These are phyloP conservation scores for Singerocomus rubriflavus DNA, from an alignment of 1,284 basidiomycete species.

Conservation along the genomic window DNA sequence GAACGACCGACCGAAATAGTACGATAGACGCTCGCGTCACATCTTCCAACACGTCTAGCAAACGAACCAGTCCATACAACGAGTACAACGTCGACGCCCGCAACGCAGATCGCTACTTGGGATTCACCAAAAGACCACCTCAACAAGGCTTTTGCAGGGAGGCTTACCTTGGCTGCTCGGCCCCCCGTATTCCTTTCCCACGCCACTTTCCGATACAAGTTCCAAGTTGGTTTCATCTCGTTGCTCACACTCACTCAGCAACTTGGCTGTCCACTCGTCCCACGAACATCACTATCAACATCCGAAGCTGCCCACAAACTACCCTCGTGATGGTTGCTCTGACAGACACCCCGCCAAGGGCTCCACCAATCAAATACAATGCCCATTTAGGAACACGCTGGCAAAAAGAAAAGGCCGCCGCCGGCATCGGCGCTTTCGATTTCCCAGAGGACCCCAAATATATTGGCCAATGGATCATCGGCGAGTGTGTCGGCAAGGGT, in stretches of 20 bases:
- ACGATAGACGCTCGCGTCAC: no score
- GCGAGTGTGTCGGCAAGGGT: conserved; percentile 94
- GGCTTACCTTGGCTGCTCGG: no score
- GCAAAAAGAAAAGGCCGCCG: conserved; percentile 79
- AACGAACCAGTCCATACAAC: no score
- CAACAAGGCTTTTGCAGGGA: no score
- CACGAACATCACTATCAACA: conserved; percentile 20
- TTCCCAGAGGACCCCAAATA: conserved; percentile 69
- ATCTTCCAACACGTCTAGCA: no score
- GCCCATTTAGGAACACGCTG: conserved; percentile 74
- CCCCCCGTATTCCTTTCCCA: no score
- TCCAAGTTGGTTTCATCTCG: background rate
- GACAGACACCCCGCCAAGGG: conserved; percentile 56
- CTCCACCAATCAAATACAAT: conserved; percentile 64
- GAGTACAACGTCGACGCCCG: no score
- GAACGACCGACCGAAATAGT: no score
- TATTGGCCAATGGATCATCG: conserved; percentile 83
- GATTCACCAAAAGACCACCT: no score
- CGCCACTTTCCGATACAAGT: no score
- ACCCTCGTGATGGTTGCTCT: conserved; percentile 30
- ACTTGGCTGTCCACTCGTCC: background rate
- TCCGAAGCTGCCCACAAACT: conserved; percentile 15
- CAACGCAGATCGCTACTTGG: no score
- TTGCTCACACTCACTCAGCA: background rate
- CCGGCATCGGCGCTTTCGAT: conserved; percentile 64